Evolutionary conservation across 78 protist genomes (phyloP).

Genomic region (Dictyostelium capitatum): DNA sequence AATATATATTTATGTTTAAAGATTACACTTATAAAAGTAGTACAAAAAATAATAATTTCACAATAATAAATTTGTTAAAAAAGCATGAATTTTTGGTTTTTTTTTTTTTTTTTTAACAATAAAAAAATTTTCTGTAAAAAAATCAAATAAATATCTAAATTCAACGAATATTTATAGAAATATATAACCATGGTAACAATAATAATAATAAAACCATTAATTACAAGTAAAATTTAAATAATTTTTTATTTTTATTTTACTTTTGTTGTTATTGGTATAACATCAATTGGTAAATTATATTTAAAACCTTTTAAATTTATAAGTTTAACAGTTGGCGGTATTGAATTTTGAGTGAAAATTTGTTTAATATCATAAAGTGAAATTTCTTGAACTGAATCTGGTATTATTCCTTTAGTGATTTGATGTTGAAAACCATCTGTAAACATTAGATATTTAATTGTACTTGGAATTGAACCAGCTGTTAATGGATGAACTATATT

Average conservation of each 20-base stretch:
- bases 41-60: too few relatives aligned
- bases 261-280: slow-evolving; percentile 10
- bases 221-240: background rate
- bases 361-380: background rate
- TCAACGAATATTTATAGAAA: too few relatives aligned
- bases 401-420: background rate
- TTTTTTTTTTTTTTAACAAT: too few relatives aligned
- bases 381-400: background rate
- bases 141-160: too few relatives aligned
- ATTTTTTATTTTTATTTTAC: slow-evolving; percentile 6
- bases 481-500: background rate
- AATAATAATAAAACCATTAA: too few relatives aligned
- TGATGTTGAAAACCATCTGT: background rate
- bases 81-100: too few relatives aligned
- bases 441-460: background rate
- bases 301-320: slow-evolving; percentile 11
- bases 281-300: slow-evolving; percentile 17
- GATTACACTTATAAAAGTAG: too few relatives aligned
- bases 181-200: too few relatives aligned
- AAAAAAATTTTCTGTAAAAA: too few relatives aligned
- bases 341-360: background rate
- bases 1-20: too few relatives aligned
- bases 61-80: too few relatives aligned
- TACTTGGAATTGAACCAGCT: background rate
- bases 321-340: slow-evolving; percentile 10